Evolutionary conservation across 1,139 yeast genomes (phyloP), one percentile per base, ranked within the genome.

Genomic region (Wickerhamomyces sp.): DNA sequence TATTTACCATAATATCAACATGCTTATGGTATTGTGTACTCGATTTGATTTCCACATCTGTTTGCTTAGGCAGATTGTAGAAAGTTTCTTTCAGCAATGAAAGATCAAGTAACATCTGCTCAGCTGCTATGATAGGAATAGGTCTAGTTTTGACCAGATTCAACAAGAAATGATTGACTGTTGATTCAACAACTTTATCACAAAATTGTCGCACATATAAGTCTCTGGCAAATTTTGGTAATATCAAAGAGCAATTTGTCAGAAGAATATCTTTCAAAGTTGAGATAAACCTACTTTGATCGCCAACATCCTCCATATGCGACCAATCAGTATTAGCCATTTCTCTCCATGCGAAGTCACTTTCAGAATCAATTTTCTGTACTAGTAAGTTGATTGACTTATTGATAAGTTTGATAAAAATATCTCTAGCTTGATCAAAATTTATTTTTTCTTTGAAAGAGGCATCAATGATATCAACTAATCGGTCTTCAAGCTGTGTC

Each of bases 281-380:
- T 8, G 64, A 59, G 60, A 84, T 72, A 53, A 85, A 89, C 38
- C 79, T 64, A 35, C 95, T 84, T 43, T 82, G 80, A 46, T 81
- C 92, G 24, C 77, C 80, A 4, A 82, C 85, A 17, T 72, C 69
- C 28, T 72, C 76, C 46, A 81, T 64, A 35, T 71, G 70, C 20
- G 70, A 65, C 96, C 97, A 89, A 56, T 86, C 84, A 26, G 77
- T 72, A 55, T 88, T 89, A 24, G 75, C 72, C 72, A 92, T 83
- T 54, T 88, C 96, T 46, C 95, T 72, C 95, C 96, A 89, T 8
- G 84, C 74, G 43, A 78, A 74, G 28, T 77, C 81, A 38, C 82
- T 64, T 45, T 86, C 90, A 16, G 65, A 58, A 15, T 78, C 75
- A 24, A 87, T 72, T 50, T 84, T 80, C 18, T 65, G 62, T 16